Conservation (phyloP, 768 basidiomycete species). For the Naganishia vishniacii region DNA sequence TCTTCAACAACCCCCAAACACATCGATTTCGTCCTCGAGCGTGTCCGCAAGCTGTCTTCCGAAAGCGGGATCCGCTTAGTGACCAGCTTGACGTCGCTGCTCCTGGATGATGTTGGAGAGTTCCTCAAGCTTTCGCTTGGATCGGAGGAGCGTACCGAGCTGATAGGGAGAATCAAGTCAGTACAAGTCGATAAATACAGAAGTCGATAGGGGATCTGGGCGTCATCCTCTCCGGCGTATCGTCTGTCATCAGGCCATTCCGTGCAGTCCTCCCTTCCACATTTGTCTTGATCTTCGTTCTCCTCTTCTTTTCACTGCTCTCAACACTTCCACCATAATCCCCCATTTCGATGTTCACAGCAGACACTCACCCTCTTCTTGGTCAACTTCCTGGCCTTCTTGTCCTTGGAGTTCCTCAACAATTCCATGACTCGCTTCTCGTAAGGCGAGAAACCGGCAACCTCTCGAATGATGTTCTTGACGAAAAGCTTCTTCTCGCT, state of each 20-base stretch:
- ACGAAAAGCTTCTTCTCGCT: conserved; percentile 84
- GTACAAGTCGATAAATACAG: neutral
- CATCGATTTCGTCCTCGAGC: neutral
- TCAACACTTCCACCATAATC: neutral
- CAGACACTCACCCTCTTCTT: conserved; percentile 86
- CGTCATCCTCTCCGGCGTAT: too few relatives aligned
- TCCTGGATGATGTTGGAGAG: conserved; percentile 72
- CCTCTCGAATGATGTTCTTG: conserved; percentile 88
- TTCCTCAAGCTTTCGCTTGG: conserved; percentile 98
- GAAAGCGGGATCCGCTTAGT: conserved; percentile 37
- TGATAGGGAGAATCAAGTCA: conserved; percentile 40
- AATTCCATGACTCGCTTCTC: conserved; percentile 97
- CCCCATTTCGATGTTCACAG: too few relatives aligned
- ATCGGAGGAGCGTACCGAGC: conserved; percentile 96
- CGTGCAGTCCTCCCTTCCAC: too few relatives aligned
- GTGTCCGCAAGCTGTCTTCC: conserved; percentile 1
- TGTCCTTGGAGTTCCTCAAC: conserved; percentile 98
- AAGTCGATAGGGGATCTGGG: too few relatives aligned
- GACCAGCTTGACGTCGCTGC: conserved; percentile 49
- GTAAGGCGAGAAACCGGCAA: conserved; percentile 94
- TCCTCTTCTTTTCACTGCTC: neutral
- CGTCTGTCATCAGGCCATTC: too few relatives aligned
- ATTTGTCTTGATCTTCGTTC: neutral
- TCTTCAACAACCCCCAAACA: conserved; percentile 1
- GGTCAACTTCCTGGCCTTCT: conserved; percentile 97